phyloP scores from a whole-genome alignment of 106 monocot genomes.

The Dioscorea dumetorum region DNA sequence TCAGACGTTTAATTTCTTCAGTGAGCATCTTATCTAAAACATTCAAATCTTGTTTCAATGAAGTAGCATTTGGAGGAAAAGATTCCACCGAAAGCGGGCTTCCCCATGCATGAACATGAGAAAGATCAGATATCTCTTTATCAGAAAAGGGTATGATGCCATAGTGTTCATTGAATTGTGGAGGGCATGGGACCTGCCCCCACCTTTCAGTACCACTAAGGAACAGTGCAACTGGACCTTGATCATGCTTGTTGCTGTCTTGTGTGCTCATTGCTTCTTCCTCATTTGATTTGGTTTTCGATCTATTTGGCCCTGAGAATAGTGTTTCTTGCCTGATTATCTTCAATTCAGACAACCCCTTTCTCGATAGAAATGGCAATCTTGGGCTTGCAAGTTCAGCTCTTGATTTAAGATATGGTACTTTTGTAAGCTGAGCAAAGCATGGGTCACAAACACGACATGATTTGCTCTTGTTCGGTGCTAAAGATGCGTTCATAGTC shows the following conservation, averaged over 20 bases:
- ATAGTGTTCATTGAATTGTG: conserved; percentile 21
- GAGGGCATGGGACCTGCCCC: conserved; percentile 77
- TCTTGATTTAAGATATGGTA: conserved; percentile 4
- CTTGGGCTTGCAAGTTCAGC: conserved; percentile 23
- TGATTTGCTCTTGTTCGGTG: conserved; percentile 36
- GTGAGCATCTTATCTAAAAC: conserved; percentile 31
- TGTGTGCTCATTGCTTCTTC: conserved; percentile 8
- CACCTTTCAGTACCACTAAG: conserved; percentile 33
- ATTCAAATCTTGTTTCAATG: conserved; percentile 20
- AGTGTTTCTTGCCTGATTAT: conserved; percentile 21
- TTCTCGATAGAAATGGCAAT: conserved; percentile 4
- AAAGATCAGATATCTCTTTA: conserved; percentile 3
- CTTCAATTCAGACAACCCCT: conserved; percentile 22
- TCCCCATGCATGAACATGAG: conserved; percentile 6
- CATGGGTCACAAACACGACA: conserved; percentile 71
- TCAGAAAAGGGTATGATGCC: not conserved
- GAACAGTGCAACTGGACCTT: conserved; percentile 1
- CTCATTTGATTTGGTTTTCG: conserved; percentile 15
- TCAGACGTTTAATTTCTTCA: conserved; percentile 25
- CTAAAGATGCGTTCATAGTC: conserved; percentile 44
- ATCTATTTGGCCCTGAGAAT: conserved; percentile 20
- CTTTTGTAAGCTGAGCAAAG: conserved; percentile 31
- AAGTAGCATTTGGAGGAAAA: conserved; percentile 8
- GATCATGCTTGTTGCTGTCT: conserved; percentile 6
- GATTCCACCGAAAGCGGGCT: not conserved